These are phyloP conservation scores for Protomyces pachydermus DNA, from an alignment of 1,139 yeast genomes.

Conservation along the genomic window DNA sequence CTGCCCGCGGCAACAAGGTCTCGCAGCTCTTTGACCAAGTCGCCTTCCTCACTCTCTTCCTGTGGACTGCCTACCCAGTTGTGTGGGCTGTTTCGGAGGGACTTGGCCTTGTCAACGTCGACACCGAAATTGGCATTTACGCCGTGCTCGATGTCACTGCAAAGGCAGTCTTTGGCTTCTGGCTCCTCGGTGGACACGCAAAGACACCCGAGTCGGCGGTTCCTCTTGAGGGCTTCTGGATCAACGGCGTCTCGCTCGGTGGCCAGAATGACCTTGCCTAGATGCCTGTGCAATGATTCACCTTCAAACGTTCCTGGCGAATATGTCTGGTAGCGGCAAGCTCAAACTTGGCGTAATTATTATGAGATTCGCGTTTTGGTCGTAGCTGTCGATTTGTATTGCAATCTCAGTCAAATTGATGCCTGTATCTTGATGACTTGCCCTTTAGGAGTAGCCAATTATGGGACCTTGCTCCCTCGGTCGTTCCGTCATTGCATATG, in stretches of 20 bases:
- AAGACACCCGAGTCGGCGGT: conserved; percentile 23
- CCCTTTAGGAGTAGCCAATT: too few relatives aligned
- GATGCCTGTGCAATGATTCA: neutral
- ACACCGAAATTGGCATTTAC: conserved; percentile 17
- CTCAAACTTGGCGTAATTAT: too few relatives aligned
- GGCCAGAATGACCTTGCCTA: conserved; percentile 18
- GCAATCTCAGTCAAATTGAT: too few relatives aligned
- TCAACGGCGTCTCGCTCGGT: conserved; percentile 16
- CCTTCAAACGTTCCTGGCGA: too few relatives aligned
- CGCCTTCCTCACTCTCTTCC: conserved; percentile 9
- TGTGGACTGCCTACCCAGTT: conserved; percentile 19
- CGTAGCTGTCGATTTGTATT: too few relatives aligned
- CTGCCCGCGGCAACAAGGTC: conserved; percentile 17
- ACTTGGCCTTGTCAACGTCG: conserved; percentile 8
- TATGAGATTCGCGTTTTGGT: too few relatives aligned
- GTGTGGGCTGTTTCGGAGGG: conserved; percentile 25
- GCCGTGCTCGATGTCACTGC: conserved; percentile 24
- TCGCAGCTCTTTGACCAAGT: conserved; percentile 15
- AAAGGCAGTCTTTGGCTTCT: conserved; percentile 20
- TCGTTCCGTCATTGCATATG: too few relatives aligned
- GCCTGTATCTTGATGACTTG: too few relatives aligned
- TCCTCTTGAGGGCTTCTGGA: conserved; percentile 22
- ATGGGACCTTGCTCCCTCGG: too few relatives aligned
- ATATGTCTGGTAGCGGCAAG: too few relatives aligned
- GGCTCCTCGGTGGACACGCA: conserved; percentile 20